A percentile compares a stretch with the other conserved stretches of the same genome.
Evolutionary conservation across 1,284 basidiomycete genomes (phyloP).

Genomic region (Sanguinoderma infundibulare): DNA sequence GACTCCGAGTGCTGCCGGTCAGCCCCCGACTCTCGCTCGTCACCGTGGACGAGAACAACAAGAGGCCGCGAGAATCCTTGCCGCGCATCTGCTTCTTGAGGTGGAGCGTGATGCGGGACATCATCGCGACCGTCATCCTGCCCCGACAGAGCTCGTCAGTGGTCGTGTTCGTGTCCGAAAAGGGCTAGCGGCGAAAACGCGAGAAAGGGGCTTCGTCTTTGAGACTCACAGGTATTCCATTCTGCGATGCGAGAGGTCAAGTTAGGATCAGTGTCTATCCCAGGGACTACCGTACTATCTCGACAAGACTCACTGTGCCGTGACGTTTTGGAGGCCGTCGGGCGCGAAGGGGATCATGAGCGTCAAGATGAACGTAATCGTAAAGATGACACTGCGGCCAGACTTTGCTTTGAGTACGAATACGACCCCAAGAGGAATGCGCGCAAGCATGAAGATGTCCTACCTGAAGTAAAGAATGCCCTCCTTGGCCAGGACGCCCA

Average conservation of each 20-base stretch:
- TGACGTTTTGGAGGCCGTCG: conserved; percentile 51
- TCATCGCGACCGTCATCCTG: conserved; percentile 48
- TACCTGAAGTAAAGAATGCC: conserved; percentile 60
- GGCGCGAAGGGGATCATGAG: conserved; percentile 54
- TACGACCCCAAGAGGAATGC: background rate
- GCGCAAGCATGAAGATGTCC: too few relatives aligned
- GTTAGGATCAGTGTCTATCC: background rate
- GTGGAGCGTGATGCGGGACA: conserved; percentile 55
- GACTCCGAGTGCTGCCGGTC: too few relatives aligned
- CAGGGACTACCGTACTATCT: too few relatives aligned
- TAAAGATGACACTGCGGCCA: conserved; percentile 51
- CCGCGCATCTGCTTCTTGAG: conserved; percentile 31
- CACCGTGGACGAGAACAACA: background rate
- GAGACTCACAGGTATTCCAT: conserved; percentile 52
- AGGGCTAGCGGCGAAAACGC: background rate
- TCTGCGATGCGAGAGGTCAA: conserved; percentile 32
- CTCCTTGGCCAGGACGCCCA: conserved; percentile 54
- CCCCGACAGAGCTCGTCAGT: background rate
- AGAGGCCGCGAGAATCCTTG: too few relatives aligned
- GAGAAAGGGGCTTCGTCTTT: background rate
- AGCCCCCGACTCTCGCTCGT: too few relatives aligned
- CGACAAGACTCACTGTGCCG: conserved; percentile 49
- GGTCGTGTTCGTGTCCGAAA: background rate
- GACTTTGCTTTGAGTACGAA: background rate
- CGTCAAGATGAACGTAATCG: conserved; percentile 53